Evolutionary conservation across 164 flowering plant species (phyloP).

Genomic region (Magnolia kwangsiensis): DNA sequence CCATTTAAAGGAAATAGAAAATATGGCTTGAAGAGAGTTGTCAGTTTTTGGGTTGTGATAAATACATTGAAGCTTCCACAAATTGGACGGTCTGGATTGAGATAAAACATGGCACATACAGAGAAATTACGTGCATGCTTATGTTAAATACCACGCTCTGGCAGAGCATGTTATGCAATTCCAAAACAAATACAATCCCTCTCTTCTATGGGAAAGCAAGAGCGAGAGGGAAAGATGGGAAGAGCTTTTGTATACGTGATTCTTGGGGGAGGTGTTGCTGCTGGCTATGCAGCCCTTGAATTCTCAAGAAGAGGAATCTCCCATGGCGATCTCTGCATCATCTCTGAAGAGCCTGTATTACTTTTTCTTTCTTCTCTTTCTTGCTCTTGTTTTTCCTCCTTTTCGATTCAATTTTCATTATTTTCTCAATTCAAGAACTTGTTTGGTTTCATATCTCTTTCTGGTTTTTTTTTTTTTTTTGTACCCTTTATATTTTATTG

Average conservation of each 20-base stretch:
- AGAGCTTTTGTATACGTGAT: constrained; percentile 92
- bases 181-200: background rate
- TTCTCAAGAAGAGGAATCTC: constrained; percentile 69
- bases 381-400: background rate
- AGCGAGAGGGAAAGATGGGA: constrained; percentile 47
- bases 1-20: too few relatives aligned
- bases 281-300: constrained; percentile 98
- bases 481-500: background rate
- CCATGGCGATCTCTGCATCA: constrained; percentile 87
- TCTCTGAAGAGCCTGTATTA: constrained; percentile 83
- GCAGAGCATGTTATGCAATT: too few relatives aligned
- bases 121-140: too few relatives aligned
- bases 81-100: too few relatives aligned
- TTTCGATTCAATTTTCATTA: background rate
- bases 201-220: background rate
- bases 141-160: too few relatives aligned
- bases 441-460: background rate
- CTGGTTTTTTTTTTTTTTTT: background rate
- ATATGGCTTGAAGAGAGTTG: too few relatives aligned
- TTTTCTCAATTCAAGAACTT: background rate
- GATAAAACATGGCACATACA: too few relatives aligned
- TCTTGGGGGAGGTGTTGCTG: constrained; percentile 94
- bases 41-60: too few relatives aligned
- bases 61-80: too few relatives aligned
- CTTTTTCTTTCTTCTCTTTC: constrained; percentile 3